Base-by-base conservation (phyloP, 129 eudicot genomes). In the Smallanthus sonchifolius region DNA sequence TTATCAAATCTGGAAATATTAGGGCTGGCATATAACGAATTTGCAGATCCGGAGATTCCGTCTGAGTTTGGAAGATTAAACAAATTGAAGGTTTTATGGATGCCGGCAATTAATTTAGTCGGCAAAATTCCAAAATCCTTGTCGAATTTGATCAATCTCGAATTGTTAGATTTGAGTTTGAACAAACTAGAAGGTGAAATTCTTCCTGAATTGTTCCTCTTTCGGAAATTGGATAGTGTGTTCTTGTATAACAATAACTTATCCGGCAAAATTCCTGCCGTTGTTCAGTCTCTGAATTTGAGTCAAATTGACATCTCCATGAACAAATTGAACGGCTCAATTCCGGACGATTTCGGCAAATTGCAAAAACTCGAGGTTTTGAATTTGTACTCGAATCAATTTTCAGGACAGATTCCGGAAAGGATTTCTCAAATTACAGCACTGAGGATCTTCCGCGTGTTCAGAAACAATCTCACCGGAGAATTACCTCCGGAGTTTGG, bases 401-500 rank as follows among this genome's bases (percentile, higher is more conserved):
- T 89, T 39, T 65, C 82, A 6, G 98, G 98, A 1, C 55, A 40
- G 30, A 66, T 93, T 15, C 96, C 96, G 2, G 14, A 57, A 0
- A 72, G 83, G 19, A 48, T 93, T 24, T 85, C 85, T 73, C 37
- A 39, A 14, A 64, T 89, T 67, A 83, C 84, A 7, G n/a, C 79
- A 0, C 67, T 93, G 37, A 65, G 64, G 57, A 43, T 10, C 17
- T 84, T 93, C 15, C 63, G 67, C 13, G 84, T 86, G 36, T 93
- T 84, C 63, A 45, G 52, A 19, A 93, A 93, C 72, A 73, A 80
- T 32, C 52, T 93, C 68, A 79, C 84, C 15, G 98, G 98, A 11
- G 72, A 65, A 10, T 56, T 93, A n/a, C 98, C 98, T 0, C 80
- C 85, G 6, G 92, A 86, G 56, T 56, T 93, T 5, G 98, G 98